Conservation (phyloP, 495 filamentous ascomycete species). For the Saxophila tyrrhenica region DNA sequence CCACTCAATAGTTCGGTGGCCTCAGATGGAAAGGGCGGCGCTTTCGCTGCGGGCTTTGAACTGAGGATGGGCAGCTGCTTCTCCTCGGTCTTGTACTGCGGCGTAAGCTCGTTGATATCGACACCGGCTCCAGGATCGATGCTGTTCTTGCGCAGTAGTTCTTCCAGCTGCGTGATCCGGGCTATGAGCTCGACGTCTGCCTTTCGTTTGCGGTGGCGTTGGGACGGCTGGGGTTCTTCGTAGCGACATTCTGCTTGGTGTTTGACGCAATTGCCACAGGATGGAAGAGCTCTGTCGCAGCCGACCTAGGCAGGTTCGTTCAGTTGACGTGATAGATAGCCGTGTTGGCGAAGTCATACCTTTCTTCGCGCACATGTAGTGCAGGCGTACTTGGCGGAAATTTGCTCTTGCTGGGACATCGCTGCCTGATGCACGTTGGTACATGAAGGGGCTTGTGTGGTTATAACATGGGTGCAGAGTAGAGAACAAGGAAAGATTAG, state of each 20-base stretch:
- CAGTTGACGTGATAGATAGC: background rate
- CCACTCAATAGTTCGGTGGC: background rate
- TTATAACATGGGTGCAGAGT: no score
- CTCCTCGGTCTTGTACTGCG: background rate
- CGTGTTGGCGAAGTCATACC: background rate
- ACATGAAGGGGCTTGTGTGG: no score
- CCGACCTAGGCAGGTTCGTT: background rate
- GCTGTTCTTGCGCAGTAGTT: background rate
- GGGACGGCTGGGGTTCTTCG: background rate
- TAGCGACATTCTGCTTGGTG: background rate
- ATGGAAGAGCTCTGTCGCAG: background rate
- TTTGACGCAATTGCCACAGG: background rate
- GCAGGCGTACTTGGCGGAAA: background rate
- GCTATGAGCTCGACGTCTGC: background rate
- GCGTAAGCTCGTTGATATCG: background rate
- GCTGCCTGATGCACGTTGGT: no score
- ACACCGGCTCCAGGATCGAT: background rate
- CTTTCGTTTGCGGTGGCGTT: background rate
- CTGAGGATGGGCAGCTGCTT: background rate
- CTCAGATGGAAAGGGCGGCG: background rate
- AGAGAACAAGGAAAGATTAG: no score
- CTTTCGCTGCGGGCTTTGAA: background rate
- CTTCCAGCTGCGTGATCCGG: background rate
- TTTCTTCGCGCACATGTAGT: background rate
- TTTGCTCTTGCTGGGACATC: background rate